A percentile compares a stretch with the other conserved stretches of the same genome.
Evolutionary conservation across 768 basidiomycete genomes (phyloP).

Genomic region (Podaxis sp.): DNA sequence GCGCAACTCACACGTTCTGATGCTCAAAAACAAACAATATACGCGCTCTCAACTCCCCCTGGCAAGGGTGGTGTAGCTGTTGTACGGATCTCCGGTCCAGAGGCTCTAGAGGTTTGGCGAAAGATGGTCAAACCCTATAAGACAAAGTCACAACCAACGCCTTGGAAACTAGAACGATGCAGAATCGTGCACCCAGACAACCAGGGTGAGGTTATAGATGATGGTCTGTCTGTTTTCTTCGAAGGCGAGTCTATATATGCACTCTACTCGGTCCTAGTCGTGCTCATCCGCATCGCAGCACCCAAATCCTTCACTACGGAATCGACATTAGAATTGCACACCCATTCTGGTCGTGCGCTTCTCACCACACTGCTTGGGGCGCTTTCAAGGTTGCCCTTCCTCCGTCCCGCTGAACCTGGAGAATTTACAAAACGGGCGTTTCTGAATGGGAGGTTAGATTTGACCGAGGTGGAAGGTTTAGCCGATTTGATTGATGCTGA

Average conservation of each 20-base stretch:
- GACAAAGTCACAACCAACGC: slow-evolving; percentile 37
- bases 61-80: slow-evolving; percentile 86
- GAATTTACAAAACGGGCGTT: slow-evolving; percentile 90
- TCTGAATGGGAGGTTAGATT: slow-evolving; percentile 74
- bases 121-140: slow-evolving; percentile 47
- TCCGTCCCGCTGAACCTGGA: slow-evolving; percentile 80
- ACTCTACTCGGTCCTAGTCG: slow-evolving; percentile 3
- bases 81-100: slow-evolving; percentile 80
- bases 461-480: slow-evolving; percentile 88
- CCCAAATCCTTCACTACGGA: slow-evolving; percentile 84
- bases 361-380: slow-evolving; percentile 68
- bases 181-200: slow-evolving; percentile 62
- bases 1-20: slow-evolving; percentile 33
- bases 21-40: slow-evolving; percentile 75
- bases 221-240: slow-evolving; percentile 82
- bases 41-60: slow-evolving; percentile 83
- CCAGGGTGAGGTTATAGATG: slow-evolving; percentile 61
- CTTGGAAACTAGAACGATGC: slow-evolving; percentile 74
- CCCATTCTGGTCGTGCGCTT: slow-evolving; percentile 85
- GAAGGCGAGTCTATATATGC: slow-evolving; percentile 45
- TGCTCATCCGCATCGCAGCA: slow-evolving; percentile 37
- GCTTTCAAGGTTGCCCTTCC: slow-evolving; percentile 58
- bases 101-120: slow-evolving; percentile 61
- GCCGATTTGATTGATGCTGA: slow-evolving; percentile 88
- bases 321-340: slow-evolving; percentile 80